phyloP scores from a whole-genome alignment of 176 grass and related monocot species.

The Aegilops umbellulata region DNA sequence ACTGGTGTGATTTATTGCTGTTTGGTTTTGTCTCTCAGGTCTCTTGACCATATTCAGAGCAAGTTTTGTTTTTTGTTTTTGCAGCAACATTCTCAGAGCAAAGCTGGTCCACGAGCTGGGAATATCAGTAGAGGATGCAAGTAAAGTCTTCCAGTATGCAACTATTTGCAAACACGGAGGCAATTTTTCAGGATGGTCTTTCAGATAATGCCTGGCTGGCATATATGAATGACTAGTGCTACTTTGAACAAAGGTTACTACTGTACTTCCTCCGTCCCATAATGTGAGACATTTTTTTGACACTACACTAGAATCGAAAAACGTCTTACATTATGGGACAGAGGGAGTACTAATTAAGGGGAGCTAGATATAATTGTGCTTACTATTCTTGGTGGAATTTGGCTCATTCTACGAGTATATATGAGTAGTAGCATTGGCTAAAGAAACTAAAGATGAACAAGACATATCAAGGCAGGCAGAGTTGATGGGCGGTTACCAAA shows the following conservation, averaged over 20 bases:
- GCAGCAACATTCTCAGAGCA: background rate
- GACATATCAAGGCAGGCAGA: background rate
- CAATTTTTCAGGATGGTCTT: background rate
- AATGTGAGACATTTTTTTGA: too few species aligned
- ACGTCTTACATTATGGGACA: too few species aligned
- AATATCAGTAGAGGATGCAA: background rate
- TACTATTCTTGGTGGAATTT: background rate
- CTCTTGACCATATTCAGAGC: background rate
- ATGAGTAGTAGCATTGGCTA: background rate
- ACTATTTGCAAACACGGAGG: too few species aligned
- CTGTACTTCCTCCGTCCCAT: too few species aligned
- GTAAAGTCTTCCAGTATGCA: background rate
- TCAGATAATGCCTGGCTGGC: background rate
- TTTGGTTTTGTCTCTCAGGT: background rate
- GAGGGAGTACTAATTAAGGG: too few species aligned
- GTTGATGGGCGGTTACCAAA: slow-evolving; percentile 46
- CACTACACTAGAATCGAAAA: too few species aligned
- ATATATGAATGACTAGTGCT: background rate
- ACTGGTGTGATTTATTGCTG: background rate
- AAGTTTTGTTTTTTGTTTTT: background rate
- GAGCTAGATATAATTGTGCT: background rate
- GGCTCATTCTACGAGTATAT: background rate
- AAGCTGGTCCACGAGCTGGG: background rate
- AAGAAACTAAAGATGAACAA: background rate
- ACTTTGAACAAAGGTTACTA: background rate